These are phyloP conservation scores for Colletotrichum coccodes DNA, from an alignment of 2,329 filamentous ascomycete species.

Conservation along the genomic window DNA sequence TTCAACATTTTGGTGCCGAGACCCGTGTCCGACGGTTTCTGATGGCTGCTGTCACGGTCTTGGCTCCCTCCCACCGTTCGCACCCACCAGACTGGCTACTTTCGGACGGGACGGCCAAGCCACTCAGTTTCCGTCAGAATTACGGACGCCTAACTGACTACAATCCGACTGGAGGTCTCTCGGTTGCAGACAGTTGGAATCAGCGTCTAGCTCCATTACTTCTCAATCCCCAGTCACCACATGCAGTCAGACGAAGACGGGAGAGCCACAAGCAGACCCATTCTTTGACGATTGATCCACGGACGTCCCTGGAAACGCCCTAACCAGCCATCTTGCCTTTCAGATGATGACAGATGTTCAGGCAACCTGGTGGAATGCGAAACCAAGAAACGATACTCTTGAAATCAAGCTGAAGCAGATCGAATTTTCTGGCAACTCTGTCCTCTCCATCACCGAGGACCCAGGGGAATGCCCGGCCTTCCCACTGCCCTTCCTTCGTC, in stretches of 20 bases:
- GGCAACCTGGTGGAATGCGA: neutral
- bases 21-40: neutral
- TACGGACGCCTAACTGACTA: neutral
- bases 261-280: constrained; percentile 14
- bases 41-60: constrained; percentile 23
- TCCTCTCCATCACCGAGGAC: neutral
- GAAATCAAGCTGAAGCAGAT: neutral
- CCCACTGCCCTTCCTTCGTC: neutral
- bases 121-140: constrained; percentile 6
- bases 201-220: neutral
- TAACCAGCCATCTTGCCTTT: constrained; percentile 3
- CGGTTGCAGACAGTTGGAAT: neutral
- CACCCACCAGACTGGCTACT: neutral
- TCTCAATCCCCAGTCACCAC: neutral
- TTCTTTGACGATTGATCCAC: constrained; percentile 24
- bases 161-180: constrained; percentile 1
- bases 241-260: constrained; percentile 12
- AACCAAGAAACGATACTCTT: neutral
- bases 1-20: neutral
- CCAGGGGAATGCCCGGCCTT: neutral
- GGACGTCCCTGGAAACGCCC: constrained; percentile 15
- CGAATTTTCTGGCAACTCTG: neutral
- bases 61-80: constrained; percentile 29
- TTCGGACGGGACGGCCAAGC: neutral
- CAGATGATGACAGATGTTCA: constrained; percentile 14